Base-by-base conservation (phyloP, 805 yeast species). In the Lachancea sp. region DNA sequence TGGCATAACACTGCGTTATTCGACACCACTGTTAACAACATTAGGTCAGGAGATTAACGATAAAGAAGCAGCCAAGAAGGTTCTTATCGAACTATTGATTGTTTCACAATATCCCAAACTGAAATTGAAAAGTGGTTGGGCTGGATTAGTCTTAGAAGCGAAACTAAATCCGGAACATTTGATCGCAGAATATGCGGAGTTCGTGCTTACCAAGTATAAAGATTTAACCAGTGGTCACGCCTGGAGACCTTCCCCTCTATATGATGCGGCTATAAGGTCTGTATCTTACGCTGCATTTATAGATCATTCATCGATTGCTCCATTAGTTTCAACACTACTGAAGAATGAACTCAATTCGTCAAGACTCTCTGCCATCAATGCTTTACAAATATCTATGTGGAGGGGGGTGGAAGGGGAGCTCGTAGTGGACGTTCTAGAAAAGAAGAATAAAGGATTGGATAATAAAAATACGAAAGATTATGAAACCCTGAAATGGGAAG, bases 401-500 rank as follows among this genome's bases (percentile, higher is more conserved):
- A 69, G 64, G 8, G 81, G 82, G 8, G 57, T 68, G 0, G 94
- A 80, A 33, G 94, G 88, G 2, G 79, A 74, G 34, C 58, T 82
- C 40, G 92, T 83, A 2, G 62, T 78, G 15, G 78, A 85, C 53
- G 77, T 84, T 4, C 60, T 84, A 36, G 73, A 71, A 26, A 55
- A 55, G 20, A 64, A 64, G 41, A 72, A 68, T 54, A 65, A 67
- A 23, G 62, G 63, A 24, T 67, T 64, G 4, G 76, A 77, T 11
- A 76, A 77, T 55, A 85, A 83, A 57, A 85, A 85, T 56, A 67
- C 85, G 1, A 88, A 80, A 55, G 96, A 88, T 53, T 86, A 86
- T 52, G 95, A 83, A 52, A 83, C 89, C 2, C 65, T 75, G 44
- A 78, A 85, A 58, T 90, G 97, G 97, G 98, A 92, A 56, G 88